These are phyloP conservation scores for Fusarium bactridioides DNA, from an alignment of 2,329 filamentous ascomycete genomes.

Conservation along the genomic window DNA sequence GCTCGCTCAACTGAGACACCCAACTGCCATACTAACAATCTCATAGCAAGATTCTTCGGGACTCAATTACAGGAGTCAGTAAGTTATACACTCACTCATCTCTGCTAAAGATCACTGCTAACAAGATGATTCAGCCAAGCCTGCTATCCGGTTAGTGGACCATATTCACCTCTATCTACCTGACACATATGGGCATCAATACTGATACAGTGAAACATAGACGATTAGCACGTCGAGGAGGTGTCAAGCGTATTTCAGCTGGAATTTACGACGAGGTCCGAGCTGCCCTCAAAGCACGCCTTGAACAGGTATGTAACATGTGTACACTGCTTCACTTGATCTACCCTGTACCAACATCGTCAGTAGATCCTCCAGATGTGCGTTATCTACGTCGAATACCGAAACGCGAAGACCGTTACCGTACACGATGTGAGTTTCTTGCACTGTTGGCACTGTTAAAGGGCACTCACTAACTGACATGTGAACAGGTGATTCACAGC, in stretches of 20 bases:
- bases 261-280: constrained; percentile 71
- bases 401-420: constrained; percentile 68
- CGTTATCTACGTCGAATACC: constrained; percentile 61
- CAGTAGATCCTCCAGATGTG: constrained; percentile 62
- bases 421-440: constrained; percentile 62
- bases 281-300: constrained; percentile 55
- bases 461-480: constrained; percentile 19
- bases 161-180: not conserved
- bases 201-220: constrained; percentile 48
- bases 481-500: constrained; percentile 61
- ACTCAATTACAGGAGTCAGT: constrained; percentile 61
- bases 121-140: constrained; percentile 54
- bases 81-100: constrained; percentile 39
- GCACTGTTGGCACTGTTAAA: too few relatives aligned
- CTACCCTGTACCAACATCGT: constrained; percentile 5
- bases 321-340: not conserved
- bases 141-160: constrained; percentile 58
- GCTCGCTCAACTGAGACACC: too few relatives aligned
- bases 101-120: not conserved
- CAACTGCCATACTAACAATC: not conserved
- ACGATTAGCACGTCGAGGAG: constrained; percentile 77
- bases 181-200: not conserved
- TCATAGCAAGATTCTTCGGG: constrained; percentile 57
- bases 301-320: constrained; percentile 54
- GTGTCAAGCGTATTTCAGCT: constrained; percentile 76